Conservation (phyloP, 345 rosid genomes). For the Euphorbia peplus region DNA sequence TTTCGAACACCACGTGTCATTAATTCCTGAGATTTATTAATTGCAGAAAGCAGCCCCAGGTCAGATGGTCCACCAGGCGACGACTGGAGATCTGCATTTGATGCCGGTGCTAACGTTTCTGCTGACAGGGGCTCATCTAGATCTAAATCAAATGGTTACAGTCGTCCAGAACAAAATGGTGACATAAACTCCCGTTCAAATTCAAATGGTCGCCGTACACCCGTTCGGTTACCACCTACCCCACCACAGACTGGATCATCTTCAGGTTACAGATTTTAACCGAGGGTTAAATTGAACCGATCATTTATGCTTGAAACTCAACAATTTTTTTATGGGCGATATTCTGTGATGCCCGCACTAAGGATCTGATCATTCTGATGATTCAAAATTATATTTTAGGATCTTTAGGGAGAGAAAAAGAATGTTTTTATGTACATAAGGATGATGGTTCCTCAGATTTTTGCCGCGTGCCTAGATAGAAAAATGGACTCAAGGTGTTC, state of each 20-base stretch:
- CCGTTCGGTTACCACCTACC: slow-evolving; percentile 74
- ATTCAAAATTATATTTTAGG: slow-evolving; percentile 6
- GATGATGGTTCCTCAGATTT: slow-evolving; percentile 23
- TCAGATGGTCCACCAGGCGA: slow-evolving; percentile 58
- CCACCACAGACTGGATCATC: slow-evolving; percentile 62
- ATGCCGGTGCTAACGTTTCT: slow-evolving; percentile 75
- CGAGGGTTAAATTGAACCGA: not conserved
- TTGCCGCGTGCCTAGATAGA: slow-evolving; percentile 14
- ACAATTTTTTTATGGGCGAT: slow-evolving; percentile 10
- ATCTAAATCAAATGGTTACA: slow-evolving; percentile 38
- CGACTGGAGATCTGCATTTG: slow-evolving; percentile 97
- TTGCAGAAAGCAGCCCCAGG: slow-evolving; percentile 83
- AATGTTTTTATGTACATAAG: slow-evolving; percentile 28
- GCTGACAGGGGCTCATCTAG: slow-evolving; percentile 34
- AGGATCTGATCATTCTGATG: slow-evolving; percentile 7
- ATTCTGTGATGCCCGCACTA: slow-evolving; percentile 16
- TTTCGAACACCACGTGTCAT: not conserved
- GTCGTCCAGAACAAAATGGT: slow-evolving; percentile 65
- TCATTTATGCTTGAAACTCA: slow-evolving; percentile 6
- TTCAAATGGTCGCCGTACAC: slow-evolving; percentile 67
- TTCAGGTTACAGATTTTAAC: slow-evolving; percentile 19
- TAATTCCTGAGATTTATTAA: not conserved
- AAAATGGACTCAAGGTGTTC: slow-evolving; percentile 23
- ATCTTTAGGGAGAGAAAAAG: slow-evolving; percentile 11
- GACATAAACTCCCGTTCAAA: slow-evolving; percentile 51